Evolutionary conservation across 768 basidiomycete species (phyloP).

Genomic region (Hortiboletus campestris): DNA sequence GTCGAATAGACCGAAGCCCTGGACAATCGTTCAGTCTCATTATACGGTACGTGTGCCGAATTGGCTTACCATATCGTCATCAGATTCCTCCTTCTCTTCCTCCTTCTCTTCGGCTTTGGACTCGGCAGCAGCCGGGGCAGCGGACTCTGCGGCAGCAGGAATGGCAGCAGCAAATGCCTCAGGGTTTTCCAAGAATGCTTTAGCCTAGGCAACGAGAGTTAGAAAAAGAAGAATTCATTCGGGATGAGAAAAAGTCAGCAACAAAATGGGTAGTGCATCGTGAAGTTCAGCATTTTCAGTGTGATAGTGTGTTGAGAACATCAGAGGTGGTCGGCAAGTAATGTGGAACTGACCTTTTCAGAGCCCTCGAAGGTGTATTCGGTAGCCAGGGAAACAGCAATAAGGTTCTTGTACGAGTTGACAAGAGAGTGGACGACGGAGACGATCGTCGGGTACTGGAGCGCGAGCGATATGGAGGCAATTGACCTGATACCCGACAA

Average conservation of each 20-base stretch:
- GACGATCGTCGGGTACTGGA: conserved; percentile 94
- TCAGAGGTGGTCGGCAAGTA: conserved; percentile 10
- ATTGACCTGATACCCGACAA: conserved; percentile 91
- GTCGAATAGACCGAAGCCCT: conserved; percentile 96
- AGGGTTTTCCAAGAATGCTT: conserved; percentile 96
- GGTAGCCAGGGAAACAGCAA: conserved; percentile 84
- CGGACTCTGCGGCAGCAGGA: conserved; percentile 53
- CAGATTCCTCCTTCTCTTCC: conserved; percentile 83
- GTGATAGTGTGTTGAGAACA: conserved; percentile 41
- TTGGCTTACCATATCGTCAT: conserved; percentile 78
- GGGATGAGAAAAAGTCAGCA: conserved; percentile 26
- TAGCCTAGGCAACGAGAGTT: conserved; percentile 54
- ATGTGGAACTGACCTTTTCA: conserved; percentile 68
- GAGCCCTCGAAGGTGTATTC: conserved; percentile 94
- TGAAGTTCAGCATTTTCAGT: conserved; percentile 85
- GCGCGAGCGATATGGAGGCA: conserved; percentile 92
- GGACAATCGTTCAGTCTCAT: conserved; percentile 9
- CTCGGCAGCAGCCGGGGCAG: conserved; percentile 53
- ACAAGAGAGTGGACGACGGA: conserved; percentile 94
- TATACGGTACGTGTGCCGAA: background rate
- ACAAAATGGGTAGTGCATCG: conserved; percentile 36
- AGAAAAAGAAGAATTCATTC: background rate
- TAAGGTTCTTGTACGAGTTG: conserved; percentile 98
- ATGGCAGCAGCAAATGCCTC: conserved; percentile 92
- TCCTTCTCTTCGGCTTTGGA: conserved; percentile 69